Percentiles rank a stretch among this genome's conserved stretches.
These are phyloP conservation scores for Meripilus lineatus DNA, from an alignment of 1,284 basidiomycete species.

Conservation along the genomic window DNA sequence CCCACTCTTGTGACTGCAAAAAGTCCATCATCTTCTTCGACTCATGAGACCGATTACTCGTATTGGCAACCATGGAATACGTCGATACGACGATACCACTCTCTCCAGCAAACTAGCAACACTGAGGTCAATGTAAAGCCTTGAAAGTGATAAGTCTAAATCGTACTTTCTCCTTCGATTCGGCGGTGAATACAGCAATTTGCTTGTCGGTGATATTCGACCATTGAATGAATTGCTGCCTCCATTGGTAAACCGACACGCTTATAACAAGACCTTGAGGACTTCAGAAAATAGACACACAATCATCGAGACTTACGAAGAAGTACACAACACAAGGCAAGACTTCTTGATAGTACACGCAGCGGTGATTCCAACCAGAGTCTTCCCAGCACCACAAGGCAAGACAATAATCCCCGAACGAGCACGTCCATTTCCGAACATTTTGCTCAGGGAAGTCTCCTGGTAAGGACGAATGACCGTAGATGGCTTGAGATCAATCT, in stretches of 20 bases:
- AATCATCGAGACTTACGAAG: constrained; percentile 63
- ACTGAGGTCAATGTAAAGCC: constrained; percentile 11
- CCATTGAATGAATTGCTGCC: constrained; percentile 95
- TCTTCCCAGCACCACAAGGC: constrained; percentile 98
- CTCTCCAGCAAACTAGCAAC: constrained; percentile 78
- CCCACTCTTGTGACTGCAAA: constrained; percentile 92
- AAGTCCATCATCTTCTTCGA: constrained; percentile 99
- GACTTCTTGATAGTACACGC: constrained; percentile 99
- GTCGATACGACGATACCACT: constrained; percentile 97
- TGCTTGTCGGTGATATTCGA: constrained; percentile 94
- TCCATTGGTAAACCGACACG: constrained; percentile 98
- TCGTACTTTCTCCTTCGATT: constrained; percentile 90
- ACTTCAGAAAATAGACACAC: constrained; percentile 4
- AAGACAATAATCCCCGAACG: constrained; percentile 98
- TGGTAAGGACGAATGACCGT: constrained; percentile 97
- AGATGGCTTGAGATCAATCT: constrained; percentile 95
- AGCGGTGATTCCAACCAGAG: constrained; percentile 97
- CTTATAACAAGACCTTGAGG: constrained; percentile 36
- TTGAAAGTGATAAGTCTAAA: background rate
- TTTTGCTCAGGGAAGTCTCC: constrained; percentile 94
- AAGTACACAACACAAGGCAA: constrained; percentile 95
- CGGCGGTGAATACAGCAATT: constrained; percentile 93
- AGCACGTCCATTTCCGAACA: constrained; percentile 98
- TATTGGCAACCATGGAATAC: constrained; percentile 98
- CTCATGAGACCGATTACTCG: constrained; percentile 92